Percentiles rank a stretch among this genome's conserved stretches.
Conservation (phyloP, 2,329 filamentous ascomycete genomes). For the Eutypa lata region DNA sequence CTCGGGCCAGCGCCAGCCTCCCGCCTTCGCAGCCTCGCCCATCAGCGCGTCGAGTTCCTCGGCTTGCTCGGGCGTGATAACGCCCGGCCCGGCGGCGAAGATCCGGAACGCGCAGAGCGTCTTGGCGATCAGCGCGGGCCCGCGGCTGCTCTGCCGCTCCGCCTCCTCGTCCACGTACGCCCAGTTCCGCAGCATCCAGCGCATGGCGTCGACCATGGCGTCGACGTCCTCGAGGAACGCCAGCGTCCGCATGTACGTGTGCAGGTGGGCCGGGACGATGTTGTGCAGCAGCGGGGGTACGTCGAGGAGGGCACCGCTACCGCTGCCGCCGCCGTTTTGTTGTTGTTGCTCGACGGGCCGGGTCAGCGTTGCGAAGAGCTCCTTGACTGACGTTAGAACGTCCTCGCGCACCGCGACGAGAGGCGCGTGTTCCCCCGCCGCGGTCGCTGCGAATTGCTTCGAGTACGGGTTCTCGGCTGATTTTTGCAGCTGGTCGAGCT, state of each 20-base stretch:
- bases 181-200: conserved; percentile 55
- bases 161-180: conserved; percentile 32
- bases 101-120: conserved; percentile 46
- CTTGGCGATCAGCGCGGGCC: conserved; percentile 26
- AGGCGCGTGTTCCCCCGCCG: conserved; percentile 1
- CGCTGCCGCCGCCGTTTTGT: no score
- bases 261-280: conserved; percentile 45
- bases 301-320: no score
- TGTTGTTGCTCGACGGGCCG: conserved; percentile 15
- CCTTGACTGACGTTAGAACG: conserved; percentile 6
- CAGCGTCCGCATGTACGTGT: conserved; percentile 62
- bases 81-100: conserved; percentile 38
- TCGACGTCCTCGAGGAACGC: conserved; percentile 58
- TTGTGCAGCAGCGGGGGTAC: conserved; percentile 33
- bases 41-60: conserved; percentile 15
- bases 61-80: conserved; percentile 29
- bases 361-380: conserved; percentile 22
- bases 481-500: conserved; percentile 10
- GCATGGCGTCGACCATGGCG: conserved; percentile 54
- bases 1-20: conserved; percentile 28
- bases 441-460: not conserved
- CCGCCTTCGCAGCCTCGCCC: conserved; percentile 6
- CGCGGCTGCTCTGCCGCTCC: conserved; percentile 25
- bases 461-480: not conserved
- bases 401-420: conserved; percentile 9